Percentiles rank a stretch among this genome's conserved stretches.
phyloP scores from a whole-genome alignment of 2,329 filamentous ascomycete genomes.

The Diaporthe sp. region DNA sequence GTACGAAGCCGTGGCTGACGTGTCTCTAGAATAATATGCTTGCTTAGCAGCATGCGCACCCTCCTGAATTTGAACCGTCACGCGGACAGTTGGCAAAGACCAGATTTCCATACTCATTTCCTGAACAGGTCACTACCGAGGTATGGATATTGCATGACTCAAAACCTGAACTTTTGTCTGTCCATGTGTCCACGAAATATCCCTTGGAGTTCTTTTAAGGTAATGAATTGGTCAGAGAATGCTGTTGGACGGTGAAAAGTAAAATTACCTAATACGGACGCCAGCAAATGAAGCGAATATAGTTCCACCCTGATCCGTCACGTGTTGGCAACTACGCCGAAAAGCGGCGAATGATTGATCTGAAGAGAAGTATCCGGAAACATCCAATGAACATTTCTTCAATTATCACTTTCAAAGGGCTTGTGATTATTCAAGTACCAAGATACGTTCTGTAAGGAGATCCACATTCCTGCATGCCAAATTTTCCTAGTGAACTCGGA shows the following conservation, averaged over 20 bases:
- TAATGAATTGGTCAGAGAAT: slow-evolving; percentile 13
- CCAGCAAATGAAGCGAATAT: not conserved
- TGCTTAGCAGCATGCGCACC: not conserved
- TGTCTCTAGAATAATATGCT: not conserved
- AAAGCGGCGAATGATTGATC: not conserved
- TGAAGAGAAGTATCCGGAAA: not conserved
- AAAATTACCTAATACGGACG: not conserved
- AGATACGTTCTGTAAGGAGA: not conserved
- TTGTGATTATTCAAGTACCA: not conserved
- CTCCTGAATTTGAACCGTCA: not conserved
- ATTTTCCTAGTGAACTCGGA: not conserved
- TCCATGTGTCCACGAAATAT: slow-evolving; percentile 17
- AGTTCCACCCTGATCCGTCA: slow-evolving; percentile 17
- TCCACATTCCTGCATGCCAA: slow-evolving; percentile 6
- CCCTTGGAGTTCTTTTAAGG: slow-evolving; percentile 18
- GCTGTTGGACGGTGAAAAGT: not conserved
- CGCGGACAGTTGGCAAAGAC: not conserved
- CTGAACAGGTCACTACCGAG: not conserved
- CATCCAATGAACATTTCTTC: slow-evolving; percentile 14
- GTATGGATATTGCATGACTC: slow-evolving; percentile 17
- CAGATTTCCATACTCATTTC: not conserved
- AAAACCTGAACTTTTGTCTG: not conserved
- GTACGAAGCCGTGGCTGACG: not conserved
- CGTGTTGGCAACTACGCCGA: slow-evolving; percentile 9
- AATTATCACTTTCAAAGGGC: not conserved